phyloP scores from a whole-genome alignment of 495 filamentous ascomycete genomes.

The Xylaria sp. region DNA sequence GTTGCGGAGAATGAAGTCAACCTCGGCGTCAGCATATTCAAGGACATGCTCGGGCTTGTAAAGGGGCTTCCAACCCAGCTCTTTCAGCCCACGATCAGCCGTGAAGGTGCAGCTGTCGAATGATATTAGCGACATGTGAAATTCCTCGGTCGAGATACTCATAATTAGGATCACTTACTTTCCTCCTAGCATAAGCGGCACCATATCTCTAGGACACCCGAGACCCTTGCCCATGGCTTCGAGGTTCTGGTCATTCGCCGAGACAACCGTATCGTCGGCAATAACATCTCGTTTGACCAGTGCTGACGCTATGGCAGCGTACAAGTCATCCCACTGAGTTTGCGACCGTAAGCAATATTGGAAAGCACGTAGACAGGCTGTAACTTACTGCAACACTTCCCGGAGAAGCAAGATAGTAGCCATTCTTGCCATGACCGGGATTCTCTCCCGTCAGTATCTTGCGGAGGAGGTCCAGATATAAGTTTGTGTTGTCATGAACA shows the following conservation, averaged over 20 bases:
- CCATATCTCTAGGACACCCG: conserved; percentile 39
- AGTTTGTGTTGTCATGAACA: conserved; percentile 48
- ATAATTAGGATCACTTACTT: conserved; percentile 38
- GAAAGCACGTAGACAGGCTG: background rate
- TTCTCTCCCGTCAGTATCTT: conserved; percentile 49
- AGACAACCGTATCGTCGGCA: conserved; percentile 40
- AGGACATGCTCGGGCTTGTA: conserved; percentile 51
- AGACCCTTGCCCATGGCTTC: conserved; percentile 49
- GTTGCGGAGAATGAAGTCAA: conserved; percentile 46
- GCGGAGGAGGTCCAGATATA: conserved; percentile 53
- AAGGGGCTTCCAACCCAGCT: conserved; percentile 51
- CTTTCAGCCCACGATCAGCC: conserved; percentile 41
- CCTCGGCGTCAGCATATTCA: conserved; percentile 48
- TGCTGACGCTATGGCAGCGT: conserved; percentile 47
- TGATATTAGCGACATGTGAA: background rate
- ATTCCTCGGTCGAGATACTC: background rate
- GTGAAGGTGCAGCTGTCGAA: conserved; percentile 48
- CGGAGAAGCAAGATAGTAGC: conserved; percentile 58
- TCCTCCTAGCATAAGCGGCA: conserved; percentile 49
- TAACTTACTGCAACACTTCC: conserved; percentile 46
- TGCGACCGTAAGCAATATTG: background rate
- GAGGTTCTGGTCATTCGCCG: conserved; percentile 44
- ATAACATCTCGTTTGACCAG: conserved; percentile 49
- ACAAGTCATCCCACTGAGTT: conserved; percentile 55
- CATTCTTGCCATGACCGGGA: conserved; percentile 48